Percentiles rank a stretch among this genome's conserved stretches.
These are phyloP conservation scores for Auriscalpium vulgare DNA, from an alignment of 768 basidiomycete genomes.

Conservation along the genomic window DNA sequence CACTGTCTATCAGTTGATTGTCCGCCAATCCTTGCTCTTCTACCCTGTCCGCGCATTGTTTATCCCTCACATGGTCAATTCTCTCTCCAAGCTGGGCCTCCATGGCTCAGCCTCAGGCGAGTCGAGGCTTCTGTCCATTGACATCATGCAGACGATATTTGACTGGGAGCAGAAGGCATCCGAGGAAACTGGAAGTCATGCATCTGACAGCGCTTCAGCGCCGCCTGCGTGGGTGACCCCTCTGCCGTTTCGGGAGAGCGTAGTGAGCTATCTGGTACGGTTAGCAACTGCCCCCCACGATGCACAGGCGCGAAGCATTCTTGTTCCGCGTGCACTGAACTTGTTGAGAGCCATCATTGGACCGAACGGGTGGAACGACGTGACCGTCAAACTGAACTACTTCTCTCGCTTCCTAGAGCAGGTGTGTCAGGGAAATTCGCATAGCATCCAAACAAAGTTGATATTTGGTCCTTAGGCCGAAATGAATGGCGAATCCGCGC, in stretches of 20 bases:
- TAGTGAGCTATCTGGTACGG: constrained; percentile 94
- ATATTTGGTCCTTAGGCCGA: constrained; percentile 47
- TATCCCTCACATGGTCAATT: constrained; percentile 88
- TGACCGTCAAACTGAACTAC: constrained; percentile 85
- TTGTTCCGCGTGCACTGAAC: constrained; percentile 56
- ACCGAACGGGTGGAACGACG: constrained; percentile 82
- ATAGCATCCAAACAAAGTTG: neutral
- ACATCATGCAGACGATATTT: constrained; percentile 86
- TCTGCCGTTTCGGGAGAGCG: constrained; percentile 73
- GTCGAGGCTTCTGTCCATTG: constrained; percentile 79
- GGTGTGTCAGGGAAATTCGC: constrained; percentile 34
- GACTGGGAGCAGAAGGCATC: constrained; percentile 79
- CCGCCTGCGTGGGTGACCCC: constrained; percentile 62
- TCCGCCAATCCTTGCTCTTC: constrained; percentile 85
- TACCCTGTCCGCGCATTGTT: constrained; percentile 90
- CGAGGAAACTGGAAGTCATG: constrained; percentile 1
- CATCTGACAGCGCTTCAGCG: constrained; percentile 4
- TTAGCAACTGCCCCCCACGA: constrained; percentile 67
- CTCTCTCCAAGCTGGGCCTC: constrained; percentile 83
- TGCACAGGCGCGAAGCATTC: constrained; percentile 31
- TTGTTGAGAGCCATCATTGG: constrained; percentile 75
- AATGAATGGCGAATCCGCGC: constrained; percentile 52
- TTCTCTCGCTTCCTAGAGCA: constrained; percentile 81
- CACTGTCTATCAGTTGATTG: constrained; percentile 85
- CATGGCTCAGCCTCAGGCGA: constrained; percentile 63